A percentile compares a stretch with the other conserved stretches of the same genome.
Conservation (phyloP, 768 basidiomycete species). For the Neoboletus brunneissimus region DNA sequence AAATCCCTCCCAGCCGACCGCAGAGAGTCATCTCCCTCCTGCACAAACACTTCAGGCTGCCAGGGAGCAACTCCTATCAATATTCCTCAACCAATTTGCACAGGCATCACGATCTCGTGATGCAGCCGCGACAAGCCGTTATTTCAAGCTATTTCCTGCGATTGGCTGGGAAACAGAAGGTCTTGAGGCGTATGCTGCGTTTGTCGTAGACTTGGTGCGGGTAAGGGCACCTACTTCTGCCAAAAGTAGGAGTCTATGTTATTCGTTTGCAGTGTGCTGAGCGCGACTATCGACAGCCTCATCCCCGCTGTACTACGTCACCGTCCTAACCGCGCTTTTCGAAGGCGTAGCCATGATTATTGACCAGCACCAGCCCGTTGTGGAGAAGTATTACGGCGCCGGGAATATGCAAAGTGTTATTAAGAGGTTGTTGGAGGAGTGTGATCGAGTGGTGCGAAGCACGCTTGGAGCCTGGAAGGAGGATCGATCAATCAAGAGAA, state of each 20-base stretch:
- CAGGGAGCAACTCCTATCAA: conserved; percentile 67
- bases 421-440: conserved; percentile 73
- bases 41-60: conserved; percentile 75
- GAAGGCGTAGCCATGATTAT: conserved; percentile 95
- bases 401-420: conserved; percentile 86
- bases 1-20: conserved; percentile 65
- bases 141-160: conserved; percentile 95
- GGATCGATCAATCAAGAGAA: conserved; percentile 78
- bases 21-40: conserved; percentile 84
- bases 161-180: conserved; percentile 95
- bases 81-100: conserved; percentile 80
- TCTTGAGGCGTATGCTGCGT: conserved; percentile 86
- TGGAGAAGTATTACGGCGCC: conserved; percentile 94
- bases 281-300: conserved; percentile 55
- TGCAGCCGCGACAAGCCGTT: conserved; percentile 84
- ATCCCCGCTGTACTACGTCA: conserved; percentile 89
- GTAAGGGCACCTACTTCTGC: conserved; percentile 73
- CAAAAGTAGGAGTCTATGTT: conserved; percentile 56
- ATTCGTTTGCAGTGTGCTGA: conserved; percentile 11
- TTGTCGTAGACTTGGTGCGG: conserved; percentile 88
- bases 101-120: conserved; percentile 79
- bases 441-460: conserved; percentile 76
- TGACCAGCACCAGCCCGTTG: conserved; percentile 95
- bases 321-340: conserved; percentile 85
- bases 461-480: conserved; percentile 88